Evolutionary conservation across 306 rosid genomes (phyloP).

Genomic region (Senna siamea): DNA sequence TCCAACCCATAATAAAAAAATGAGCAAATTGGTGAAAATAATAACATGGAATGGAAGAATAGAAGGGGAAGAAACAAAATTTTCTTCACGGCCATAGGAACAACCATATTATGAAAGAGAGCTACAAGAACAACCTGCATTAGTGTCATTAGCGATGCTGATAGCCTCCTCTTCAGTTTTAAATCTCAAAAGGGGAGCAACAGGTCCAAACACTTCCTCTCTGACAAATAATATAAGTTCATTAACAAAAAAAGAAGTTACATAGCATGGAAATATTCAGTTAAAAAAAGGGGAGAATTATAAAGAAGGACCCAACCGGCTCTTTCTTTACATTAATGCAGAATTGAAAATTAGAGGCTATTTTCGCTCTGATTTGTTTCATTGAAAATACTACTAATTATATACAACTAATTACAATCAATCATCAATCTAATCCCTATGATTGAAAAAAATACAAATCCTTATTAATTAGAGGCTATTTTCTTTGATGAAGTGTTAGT

Average conservation of each 20-base stretch:
- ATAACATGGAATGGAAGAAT: background rate
- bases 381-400: too few relatives aligned
- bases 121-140: slow-evolving; percentile 68
- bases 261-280: slow-evolving; percentile 9
- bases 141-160: slow-evolving; percentile 78
- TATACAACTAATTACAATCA: too few relatives aligned
- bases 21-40: slow-evolving; percentile 10
- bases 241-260: slow-evolving; percentile 9
- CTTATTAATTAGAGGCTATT: too few relatives aligned
- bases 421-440: too few relatives aligned
- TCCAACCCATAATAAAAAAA: slow-evolving; percentile 23
- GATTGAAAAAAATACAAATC: too few relatives aligned
- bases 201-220: slow-evolving; percentile 97
- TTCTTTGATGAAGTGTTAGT: too few relatives aligned
- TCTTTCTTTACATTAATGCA: background rate
- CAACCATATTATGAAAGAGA: slow-evolving; percentile 22
- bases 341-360: too few relatives aligned
- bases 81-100: background rate
- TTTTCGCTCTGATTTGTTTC: too few relatives aligned
- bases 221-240: slow-evolving; percentile 50
- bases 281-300: background rate
- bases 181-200: slow-evolving; percentile 85
- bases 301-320: background rate
- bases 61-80: background rate
- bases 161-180: slow-evolving; percentile 94